phyloP scores from a whole-genome alignment of 164 flowering plant species.

The Malania oleifera region DNA sequence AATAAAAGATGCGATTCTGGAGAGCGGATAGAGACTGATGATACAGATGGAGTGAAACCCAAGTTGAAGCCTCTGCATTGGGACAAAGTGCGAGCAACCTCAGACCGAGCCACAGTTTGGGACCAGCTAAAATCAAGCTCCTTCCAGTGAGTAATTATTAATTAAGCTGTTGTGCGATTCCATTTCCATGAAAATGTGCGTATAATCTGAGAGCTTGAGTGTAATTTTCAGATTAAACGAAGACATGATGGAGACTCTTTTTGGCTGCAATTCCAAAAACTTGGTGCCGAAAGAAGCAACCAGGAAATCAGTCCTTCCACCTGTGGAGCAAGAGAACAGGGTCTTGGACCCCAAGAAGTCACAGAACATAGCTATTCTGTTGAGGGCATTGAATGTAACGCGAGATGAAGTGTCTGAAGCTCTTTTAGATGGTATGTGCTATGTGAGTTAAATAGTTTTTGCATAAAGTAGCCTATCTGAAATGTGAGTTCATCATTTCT shows the following conservation, averaged over 20 bases:
- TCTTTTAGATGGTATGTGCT: constrained; percentile 71
- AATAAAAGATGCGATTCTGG: constrained; percentile 19
- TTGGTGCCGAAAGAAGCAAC: constrained; percentile 48
- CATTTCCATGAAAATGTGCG: neutral
- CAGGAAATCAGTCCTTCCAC: constrained; percentile 54
- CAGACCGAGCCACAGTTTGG: constrained; percentile 95
- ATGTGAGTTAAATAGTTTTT: neutral
- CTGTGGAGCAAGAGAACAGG: constrained; percentile 59
- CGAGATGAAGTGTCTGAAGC: constrained; percentile 90
- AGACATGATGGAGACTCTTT: constrained; percentile 89
- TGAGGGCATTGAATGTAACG: constrained; percentile 92
- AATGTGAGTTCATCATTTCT: too few relatives aligned
- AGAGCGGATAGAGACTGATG: constrained; percentile 39
- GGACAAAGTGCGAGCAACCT: constrained; percentile 95
- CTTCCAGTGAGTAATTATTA: constrained; percentile 72
- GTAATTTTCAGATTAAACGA: constrained; percentile 70
- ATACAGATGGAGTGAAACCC: constrained; percentile 48
- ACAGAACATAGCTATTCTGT: constrained; percentile 91
- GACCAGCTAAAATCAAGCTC: constrained; percentile 92
- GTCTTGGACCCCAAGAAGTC: constrained; percentile 97
- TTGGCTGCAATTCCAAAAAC: constrained; percentile 68
- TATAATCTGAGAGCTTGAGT: constrained; percentile 9
- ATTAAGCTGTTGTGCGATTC: neutral
- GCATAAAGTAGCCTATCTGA: neutral
- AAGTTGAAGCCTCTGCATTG: constrained; percentile 92